phyloP scores from a whole-genome alignment of 352 stramenopile genomes.

The Globisporangium iwayamae region DNA sequence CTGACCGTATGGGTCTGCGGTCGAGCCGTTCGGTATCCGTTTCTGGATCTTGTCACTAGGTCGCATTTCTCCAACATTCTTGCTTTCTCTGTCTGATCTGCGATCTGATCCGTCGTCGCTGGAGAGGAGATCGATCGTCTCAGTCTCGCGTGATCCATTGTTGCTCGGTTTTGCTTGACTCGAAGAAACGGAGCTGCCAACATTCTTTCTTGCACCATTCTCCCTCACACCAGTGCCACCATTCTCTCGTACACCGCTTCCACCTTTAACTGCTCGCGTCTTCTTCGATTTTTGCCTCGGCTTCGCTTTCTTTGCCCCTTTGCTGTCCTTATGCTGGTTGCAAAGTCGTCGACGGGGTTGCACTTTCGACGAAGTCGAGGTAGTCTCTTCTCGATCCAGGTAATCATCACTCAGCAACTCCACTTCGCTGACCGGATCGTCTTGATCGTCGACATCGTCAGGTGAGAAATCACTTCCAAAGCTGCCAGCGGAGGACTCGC shows the following conservation, averaged over 20 bases:
- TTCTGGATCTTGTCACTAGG: not conserved
- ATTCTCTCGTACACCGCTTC: not conserved
- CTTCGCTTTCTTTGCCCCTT: conserved; percentile 19
- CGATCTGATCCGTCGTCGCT: conserved; percentile 22
- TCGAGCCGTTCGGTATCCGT: not conserved
- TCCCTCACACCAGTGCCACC: not conserved
- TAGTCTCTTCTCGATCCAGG: conserved; percentile 27
- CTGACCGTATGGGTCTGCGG: not conserved
- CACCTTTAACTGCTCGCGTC: conserved; percentile 14
- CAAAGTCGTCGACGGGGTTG: conserved; percentile 22
- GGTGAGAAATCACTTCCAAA: conserved; percentile 43
- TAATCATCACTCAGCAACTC: conserved; percentile 53
- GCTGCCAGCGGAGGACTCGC: conserved; percentile 16
- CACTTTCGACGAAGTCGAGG: conserved; percentile 13
- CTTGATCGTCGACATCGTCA: conserved; percentile 31
- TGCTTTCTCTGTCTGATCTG: not conserved
- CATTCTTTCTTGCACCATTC: not conserved
- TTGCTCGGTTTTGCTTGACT: not conserved
- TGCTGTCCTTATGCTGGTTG: conserved; percentile 10
- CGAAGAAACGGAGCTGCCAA: not conserved
- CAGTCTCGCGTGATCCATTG: not conserved
- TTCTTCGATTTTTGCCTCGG: conserved; percentile 18
- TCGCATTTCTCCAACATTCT: not conserved
- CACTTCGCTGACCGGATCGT: conserved; percentile 20
- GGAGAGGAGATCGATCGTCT: conserved; percentile 28